phyloP scores from a whole-genome alignment of 164 flowering plant species.

The Chimonanthus salicifolius region DNA sequence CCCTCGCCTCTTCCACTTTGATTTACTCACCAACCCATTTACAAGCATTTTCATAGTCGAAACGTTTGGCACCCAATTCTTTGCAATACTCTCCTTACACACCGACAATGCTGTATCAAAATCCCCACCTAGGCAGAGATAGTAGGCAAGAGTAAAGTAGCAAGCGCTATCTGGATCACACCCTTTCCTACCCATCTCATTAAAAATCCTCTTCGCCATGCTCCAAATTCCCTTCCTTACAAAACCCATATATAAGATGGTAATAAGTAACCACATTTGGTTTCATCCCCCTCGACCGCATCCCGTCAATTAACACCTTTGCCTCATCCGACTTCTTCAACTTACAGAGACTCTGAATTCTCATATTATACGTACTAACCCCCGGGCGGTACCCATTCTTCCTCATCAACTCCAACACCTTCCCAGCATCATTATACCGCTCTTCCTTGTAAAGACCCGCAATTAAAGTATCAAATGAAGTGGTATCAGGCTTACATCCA shows the following conservation, averaged over 20 bases:
- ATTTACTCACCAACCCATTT: conserved; percentile 56
- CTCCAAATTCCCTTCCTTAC: conserved; percentile 61
- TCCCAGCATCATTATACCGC: conserved; percentile 60
- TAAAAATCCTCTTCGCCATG: conserved; percentile 56
- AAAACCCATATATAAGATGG: conserved; percentile 70
- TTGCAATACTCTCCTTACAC: conserved; percentile 47
- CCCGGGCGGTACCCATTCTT: conserved; percentile 28
- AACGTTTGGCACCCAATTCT: conserved; percentile 68
- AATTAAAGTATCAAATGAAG: conserved; percentile 40
- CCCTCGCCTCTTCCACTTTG: conserved; percentile 60
- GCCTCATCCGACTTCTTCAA: conserved; percentile 55
- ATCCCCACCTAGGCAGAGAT: conserved; percentile 53
- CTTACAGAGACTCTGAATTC: conserved; percentile 73
- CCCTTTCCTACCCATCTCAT: conserved; percentile 44
- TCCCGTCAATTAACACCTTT: conserved; percentile 53
- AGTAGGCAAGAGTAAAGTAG: conserved; percentile 56
- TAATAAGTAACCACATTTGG: conserved; percentile 51
- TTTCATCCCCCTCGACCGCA: conserved; percentile 47
- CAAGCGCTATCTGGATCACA: conserved; percentile 41
- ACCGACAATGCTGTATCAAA: conserved; percentile 49
- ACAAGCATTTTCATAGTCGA: conserved; percentile 64
- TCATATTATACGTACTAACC: conserved; percentile 44
- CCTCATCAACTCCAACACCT: conserved; percentile 61
- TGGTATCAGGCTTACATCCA: conserved; percentile 42
- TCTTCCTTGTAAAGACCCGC: conserved; percentile 72